Base-by-base conservation (phyloP, 2,329 filamentous ascomycete species). In the Exophiala calicioides region DNA sequence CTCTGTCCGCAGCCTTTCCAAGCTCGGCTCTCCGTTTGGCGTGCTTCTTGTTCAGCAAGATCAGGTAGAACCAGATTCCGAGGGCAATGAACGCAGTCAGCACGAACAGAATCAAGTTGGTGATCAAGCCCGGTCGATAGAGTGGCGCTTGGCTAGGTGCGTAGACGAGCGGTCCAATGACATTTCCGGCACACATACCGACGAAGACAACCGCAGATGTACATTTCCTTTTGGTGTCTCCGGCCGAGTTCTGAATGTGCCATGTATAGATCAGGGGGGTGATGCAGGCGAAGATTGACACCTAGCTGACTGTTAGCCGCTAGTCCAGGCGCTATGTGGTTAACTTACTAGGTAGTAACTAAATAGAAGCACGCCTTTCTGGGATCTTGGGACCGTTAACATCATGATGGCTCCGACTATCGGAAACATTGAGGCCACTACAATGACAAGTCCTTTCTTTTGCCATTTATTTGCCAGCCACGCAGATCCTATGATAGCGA, bases 1-100 rank as follows among this genome's bases (percentile, higher is more conserved):
- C 58, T 0, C 84, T 62, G 1, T 75, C 66, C 0, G 76, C 78
- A 1, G 68, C 72, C 62, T 86, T 86, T 0, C 82, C 82, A 27
- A 83, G 60, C 0, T 71, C 69, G 9, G 77, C 76, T 15, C 83
- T 70, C 20, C 67, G 70, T 5, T 69, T 69, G 12, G 76, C 74
- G 45, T 84, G 81, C 31, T 60, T 56, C 33, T 65, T 66, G 38
- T 59, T 58, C 36, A 62, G 34, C 33, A 61, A 44, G 50, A 64
- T 27, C 13, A 47, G 50, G 8, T 64, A 50, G 6, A 64, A 47
- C 18, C 18, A 26, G 20, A 39, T 39, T 5, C 24, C 34, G 6
- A 37, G 6, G 6, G 34, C 34, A 15, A 37, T n/a, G 20, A 39
- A n/a, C 10, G 19, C 35, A 9, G 27, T 21, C 35, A 64, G 41